Evolutionary conservation across 495 filamentous ascomycete genomes (phyloP), one percentile per base, ranked within the genome.

Genomic region (Talaromyces stipitatus): DNA sequence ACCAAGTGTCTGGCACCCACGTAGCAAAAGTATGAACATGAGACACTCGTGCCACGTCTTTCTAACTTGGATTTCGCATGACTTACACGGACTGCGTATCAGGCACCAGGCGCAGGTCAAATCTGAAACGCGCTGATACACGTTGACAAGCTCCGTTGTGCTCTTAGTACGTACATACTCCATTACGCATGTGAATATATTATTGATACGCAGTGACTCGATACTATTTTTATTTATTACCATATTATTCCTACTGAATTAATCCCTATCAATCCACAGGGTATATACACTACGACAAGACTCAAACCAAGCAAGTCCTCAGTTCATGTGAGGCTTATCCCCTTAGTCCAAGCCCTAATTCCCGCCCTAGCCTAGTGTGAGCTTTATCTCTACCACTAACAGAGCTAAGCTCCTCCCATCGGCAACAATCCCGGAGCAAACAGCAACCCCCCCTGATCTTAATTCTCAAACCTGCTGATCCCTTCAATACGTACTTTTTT

Each of bases 71-170:
- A 41, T 41, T 8, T 41, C 18, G 36, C 18, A 41, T 23, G 45
- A 14, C 30, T 33, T 6, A 12, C 30, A 33, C 30, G 30, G 30
- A 33, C 20, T 24, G 20, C 45, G 45, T 26, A 48, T 48, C 45
- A 48, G 24, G 24, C 24, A 48, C 4, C 14, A 27, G 12, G 45
- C 45, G 45, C 45, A 48, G 20, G 45, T 18, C 12, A n/a, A 48
- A 48, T 26, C 45, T 48, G 45, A 48, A 48, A 48, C 45, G 45
- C 45, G 3, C 45, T 48, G 45, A 48, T 48, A 48, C 45, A 26
- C 45, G 36, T 41, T 6, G 36, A 41, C 36, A 16, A 14, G 18
- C 36, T 41, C n/a, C 36, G 36, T 41, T n/a, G n/a, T n/a, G n/a
- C n/a, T n/a, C n/a, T n/a, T n/a, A n/a, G n/a, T n/a, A n/a, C n/a